Evolutionary conservation across 2,329 filamentous ascomycete species (phyloP), one percentile per base, ranked within the genome.

Genomic region (Fusarium duplospermum): DNA sequence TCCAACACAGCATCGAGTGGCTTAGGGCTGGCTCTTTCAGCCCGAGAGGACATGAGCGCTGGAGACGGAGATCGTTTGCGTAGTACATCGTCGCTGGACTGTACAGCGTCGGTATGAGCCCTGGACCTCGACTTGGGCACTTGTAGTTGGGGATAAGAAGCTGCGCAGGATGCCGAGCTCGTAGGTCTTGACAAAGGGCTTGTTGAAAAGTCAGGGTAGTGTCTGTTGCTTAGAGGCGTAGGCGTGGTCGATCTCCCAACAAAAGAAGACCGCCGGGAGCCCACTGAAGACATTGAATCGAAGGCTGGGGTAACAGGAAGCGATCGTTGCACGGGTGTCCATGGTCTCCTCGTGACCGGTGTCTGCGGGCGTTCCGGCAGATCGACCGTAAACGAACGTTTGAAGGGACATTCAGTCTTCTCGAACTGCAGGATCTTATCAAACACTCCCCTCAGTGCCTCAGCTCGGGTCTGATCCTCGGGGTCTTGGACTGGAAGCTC

Each of bases 381-480:
- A 60, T 92, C 88, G 13, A 96, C 91, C 0, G 90, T 92, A 76
- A 97, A 97, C 4, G 89, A 88, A 69, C 94, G 88, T 77, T 92
- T 88, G 81, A 98, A 98, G 0, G 95, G 95, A 81, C 95, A 98
- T 52, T 91, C 89, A 0, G 95, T 98, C 79, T 93, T 93, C 82
- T 98, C 95, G 79, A 96, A 98, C 72, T 93, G 91, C 54, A 98
- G 86, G 16, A 97, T 90, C 71, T 91, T 90, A 62, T 88, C 88
- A 31, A 98, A 83, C 10, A 94, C 92, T 13, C 85, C 85, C 78
- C 93, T 93, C 73, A 98, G 86, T 38, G 91, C 87, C 63, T 89
- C 87, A 6, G 94, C 91, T 74, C 90, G 89, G 50, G 86, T 83
- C 72, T 88, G 86, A 36, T 83, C 78, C 62, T 80, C 75, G 2